Conservation (phyloP, 805 yeast species). For the Scheffersomyces coipomensis region DNA sequence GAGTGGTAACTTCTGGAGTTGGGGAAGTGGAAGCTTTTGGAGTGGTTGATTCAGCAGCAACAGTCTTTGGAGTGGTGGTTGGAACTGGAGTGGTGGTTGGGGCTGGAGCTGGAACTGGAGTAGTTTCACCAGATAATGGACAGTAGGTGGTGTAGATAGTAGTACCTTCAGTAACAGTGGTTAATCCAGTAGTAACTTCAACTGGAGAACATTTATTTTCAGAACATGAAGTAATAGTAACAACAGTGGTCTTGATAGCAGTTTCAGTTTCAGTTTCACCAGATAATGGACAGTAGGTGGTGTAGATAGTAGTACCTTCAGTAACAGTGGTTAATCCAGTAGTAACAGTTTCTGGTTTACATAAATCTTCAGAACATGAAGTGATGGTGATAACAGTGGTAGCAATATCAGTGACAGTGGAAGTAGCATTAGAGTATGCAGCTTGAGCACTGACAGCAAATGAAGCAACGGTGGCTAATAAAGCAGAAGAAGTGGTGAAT, state of each 20-base stretch:
- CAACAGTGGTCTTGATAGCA: constrained; percentile 20
- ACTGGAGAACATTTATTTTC: constrained; percentile 25
- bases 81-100: constrained; percentile 10
- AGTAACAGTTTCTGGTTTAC: constrained; percentile 26
- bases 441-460: constrained; percentile 28
- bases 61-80: constrained; percentile 10
- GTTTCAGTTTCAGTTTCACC: constrained; percentile 18
- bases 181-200: constrained; percentile 35
- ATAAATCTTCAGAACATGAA: constrained; percentile 31
- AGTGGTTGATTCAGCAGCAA: constrained; percentile 12
- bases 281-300: constrained; percentile 33
- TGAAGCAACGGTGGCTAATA: constrained; percentile 23
- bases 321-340: constrained; percentile 39
- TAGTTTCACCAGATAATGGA: constrained; percentile 15
- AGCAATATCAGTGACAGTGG: constrained; percentile 22
- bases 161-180: constrained; percentile 30
- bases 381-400: constrained; percentile 37
- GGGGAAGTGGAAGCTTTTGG: constrained; percentile 11
- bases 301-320: constrained; percentile 26
- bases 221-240: constrained; percentile 37
- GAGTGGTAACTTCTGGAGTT: constrained; percentile 7
- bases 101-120: constrained; percentile 9
- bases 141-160: constrained; percentile 32
- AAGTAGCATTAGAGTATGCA: constrained; percentile 23
- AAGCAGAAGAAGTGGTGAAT: constrained; percentile 23